Evolutionary conservation across 2,329 filamentous ascomycete genomes (phyloP).

Genomic region (Trichoderma breve): DNA sequence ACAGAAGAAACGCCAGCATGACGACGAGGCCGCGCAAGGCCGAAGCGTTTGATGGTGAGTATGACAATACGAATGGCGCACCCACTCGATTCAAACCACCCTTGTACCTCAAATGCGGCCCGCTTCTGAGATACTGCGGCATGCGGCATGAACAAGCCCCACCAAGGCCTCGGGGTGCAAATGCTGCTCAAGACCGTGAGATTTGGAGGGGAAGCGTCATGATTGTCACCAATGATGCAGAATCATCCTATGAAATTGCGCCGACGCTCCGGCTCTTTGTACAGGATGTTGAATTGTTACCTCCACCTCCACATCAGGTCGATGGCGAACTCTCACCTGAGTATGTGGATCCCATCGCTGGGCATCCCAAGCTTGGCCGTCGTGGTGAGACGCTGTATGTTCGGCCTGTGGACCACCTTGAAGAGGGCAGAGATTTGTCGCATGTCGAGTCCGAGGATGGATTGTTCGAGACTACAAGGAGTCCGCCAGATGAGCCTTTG

Average conservation of each 20-base stretch:
- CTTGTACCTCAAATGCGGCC: conserved; percentile 85
- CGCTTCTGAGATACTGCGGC: conserved; percentile 85
- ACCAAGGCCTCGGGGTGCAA: conserved; percentile 28
- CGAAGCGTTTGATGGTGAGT: conserved; percentile 65
- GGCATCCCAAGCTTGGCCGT: conserved; percentile 80
- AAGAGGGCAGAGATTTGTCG: conserved; percentile 76
- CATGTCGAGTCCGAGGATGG: conserved; percentile 76
- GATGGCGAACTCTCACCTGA: conserved; percentile 68
- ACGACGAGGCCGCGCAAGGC: conserved; percentile 52
- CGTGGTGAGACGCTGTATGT: conserved; percentile 86
- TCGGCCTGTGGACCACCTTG: conserved; percentile 81
- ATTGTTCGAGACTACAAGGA: conserved; percentile 70
- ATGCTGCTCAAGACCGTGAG: conserved; percentile 56
- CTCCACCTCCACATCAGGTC: conserved; percentile 71
- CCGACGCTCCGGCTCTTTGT: conserved; percentile 82
- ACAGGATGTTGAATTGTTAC: conserved; percentile 78
- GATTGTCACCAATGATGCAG: conserved; percentile 86
- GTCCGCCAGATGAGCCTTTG: conserved; percentile 46
- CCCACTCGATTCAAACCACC: conserved; percentile 77
- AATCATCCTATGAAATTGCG: conserved; percentile 76
- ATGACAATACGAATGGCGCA: conserved; percentile 57
- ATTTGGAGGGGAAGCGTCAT: conserved; percentile 92
- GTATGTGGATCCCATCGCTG: conserved; percentile 85
- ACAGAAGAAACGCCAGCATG: conserved; percentile 46
- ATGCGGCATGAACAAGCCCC: conserved; percentile 62